Base-by-base conservation (phyloP, 139 green algal genomes). In the Auxenochlorella pyrenoidosa region DNA sequence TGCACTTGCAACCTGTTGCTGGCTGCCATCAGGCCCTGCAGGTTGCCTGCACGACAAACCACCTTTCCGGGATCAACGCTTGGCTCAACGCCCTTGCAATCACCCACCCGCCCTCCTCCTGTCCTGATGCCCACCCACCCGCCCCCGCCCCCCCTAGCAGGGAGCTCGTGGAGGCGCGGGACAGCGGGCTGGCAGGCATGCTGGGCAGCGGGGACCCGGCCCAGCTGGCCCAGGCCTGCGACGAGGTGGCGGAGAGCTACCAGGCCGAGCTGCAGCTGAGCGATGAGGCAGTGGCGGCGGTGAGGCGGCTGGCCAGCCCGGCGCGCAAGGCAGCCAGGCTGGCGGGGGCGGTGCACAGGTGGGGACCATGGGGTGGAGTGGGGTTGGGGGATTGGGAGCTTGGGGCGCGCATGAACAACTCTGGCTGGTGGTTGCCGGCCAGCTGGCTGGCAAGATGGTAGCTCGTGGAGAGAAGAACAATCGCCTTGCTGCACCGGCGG, bases 201-300 rank as follows among this genome's bases (percentile, higher is more conserved):
- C 76, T 88, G 30, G 75, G 68, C 40, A 71, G 51, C 44, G 86
- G 78, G 34, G 54, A 72, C 75, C 32, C 38, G 6, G 58, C 40
- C 22, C 65, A 71, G 32, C 40, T 88, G 40, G 84, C 75, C 28
- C 44, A 78, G 75, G 84, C 58, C 16, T 65, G 54, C 32, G 84
- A 83, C 54, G 73, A 76, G 19, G 21, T 76, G 36, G 73, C 84
- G 1, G 84, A 82, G 58, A 66, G 32, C 28, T 88, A 94, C 43
- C 66, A 51, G 66, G 24, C 43, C 8, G 82, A 86, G 43, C 70
- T 75, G 44, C 43, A 34, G 4, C 82, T 86, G 38, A 47, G 18
- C 3, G 43, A 79, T 4, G 82, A 79, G 3, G 66, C 36, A 32
- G 82, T 79, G 43, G 66, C 19, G 21, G n/a, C 43, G 2, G 44